These are phyloP conservation scores for Boletus tomentosulus DNA, from an alignment of 768 basidiomycete genomes.

Conservation along the genomic window DNA sequence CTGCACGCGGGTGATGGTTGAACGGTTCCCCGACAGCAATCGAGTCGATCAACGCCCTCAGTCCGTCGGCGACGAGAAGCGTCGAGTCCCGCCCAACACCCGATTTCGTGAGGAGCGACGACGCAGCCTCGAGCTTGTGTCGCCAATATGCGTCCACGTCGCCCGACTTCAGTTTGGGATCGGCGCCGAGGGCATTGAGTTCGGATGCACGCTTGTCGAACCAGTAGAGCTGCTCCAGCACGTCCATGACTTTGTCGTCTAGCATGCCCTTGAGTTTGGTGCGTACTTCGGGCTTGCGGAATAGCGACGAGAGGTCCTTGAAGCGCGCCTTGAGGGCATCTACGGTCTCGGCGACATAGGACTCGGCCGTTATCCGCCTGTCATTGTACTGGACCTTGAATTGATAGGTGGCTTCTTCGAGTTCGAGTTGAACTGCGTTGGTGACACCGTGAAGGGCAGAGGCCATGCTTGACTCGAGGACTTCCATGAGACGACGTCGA, in stretches of 20 bases:
- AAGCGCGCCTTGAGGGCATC: conserved; percentile 89
- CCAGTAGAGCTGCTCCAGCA: conserved; percentile 97
- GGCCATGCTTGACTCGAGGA: conserved; percentile 96
- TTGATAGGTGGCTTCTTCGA: conserved; percentile 96
- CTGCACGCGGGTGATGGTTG: conserved; percentile 81
- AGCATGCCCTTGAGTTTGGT: conserved; percentile 87
- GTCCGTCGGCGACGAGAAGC: conserved; percentile 87
- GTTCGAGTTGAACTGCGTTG: conserved; percentile 94
- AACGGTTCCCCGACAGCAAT: conserved; percentile 90
- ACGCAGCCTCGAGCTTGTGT: conserved; percentile 94
- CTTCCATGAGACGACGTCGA: conserved; percentile 89
- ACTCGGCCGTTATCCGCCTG: conserved; percentile 88
- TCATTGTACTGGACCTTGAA: conserved; percentile 99
- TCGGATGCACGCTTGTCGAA: conserved; percentile 81
- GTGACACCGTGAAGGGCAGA: conserved; percentile 93
- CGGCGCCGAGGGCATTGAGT: conserved; percentile 63
- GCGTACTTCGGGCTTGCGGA: conserved; percentile 86
- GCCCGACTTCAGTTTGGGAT: conserved; percentile 64
- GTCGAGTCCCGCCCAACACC: conserved; percentile 95
- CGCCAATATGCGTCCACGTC: conserved; percentile 90
- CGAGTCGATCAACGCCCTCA: conserved; percentile 84
- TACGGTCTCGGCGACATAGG: conserved; percentile 96
- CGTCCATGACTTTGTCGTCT: conserved; percentile 95
- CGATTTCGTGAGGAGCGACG: conserved; percentile 89
- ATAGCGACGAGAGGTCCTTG: conserved; percentile 78